phyloP scores from a whole-genome alignment of 1,284 basidiomycete species.

The Mycena sp. region DNA sequence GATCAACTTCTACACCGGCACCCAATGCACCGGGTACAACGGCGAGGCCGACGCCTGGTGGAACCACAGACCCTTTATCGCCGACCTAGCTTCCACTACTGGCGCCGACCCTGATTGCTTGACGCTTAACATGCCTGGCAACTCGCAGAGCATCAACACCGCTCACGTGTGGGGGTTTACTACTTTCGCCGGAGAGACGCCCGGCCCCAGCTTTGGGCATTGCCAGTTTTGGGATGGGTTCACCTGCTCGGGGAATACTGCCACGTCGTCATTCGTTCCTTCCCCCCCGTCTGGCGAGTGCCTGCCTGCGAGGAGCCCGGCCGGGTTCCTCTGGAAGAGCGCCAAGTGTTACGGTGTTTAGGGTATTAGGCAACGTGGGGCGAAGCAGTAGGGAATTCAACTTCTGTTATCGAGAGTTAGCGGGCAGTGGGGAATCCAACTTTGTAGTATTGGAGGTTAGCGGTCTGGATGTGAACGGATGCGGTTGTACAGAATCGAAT shows the following conservation, averaged over 20 bases:
- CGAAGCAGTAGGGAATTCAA: background rate
- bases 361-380: slow-evolving; percentile 7
- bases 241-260: slow-evolving; percentile 5
- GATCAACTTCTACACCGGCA: background rate
- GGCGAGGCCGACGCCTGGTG: background rate
- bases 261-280: background rate
- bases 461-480: background rate
- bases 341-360: slow-evolving; percentile 4
- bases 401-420: background rate
- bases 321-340: slow-evolving; percentile 10
- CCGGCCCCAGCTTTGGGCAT: slow-evolving; percentile 1
- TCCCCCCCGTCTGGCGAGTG: background rate
- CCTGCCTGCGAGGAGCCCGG: slow-evolving; percentile 4
- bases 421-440: background rate
- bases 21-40: background rate
- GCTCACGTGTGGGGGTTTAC: background rate
- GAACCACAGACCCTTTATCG: background rate
- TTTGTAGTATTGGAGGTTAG: background rate
- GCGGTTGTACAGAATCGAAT: background rate
- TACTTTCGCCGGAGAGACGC: background rate
- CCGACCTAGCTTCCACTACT: background rate
- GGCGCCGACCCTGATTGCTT: background rate
- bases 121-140: slow-evolving; percentile 5
- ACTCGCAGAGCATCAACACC: slow-evolving; percentile 8
- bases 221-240: slow-evolving; percentile 5